Percentiles rank a stretch among this genome's conserved stretches.
These are phyloP conservation scores for Terfezia boudieri DNA, from an alignment of 495 filamentous ascomycete genomes.

Conservation along the genomic window DNA sequence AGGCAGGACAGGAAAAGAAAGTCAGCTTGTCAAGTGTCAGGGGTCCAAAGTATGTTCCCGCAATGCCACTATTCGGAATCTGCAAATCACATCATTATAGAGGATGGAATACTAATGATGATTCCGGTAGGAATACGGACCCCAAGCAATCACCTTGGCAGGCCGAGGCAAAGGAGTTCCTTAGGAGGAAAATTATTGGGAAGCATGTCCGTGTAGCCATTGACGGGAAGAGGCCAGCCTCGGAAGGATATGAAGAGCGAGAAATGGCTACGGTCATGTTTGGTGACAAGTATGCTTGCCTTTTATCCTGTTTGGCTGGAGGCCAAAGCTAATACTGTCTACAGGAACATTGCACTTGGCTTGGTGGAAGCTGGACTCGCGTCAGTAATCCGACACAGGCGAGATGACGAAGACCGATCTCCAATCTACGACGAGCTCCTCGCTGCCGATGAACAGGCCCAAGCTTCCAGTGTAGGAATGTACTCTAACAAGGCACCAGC, in stretches of 20 bases:
- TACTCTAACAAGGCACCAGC: slow-evolving; percentile 72
- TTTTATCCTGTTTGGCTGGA: not conserved
- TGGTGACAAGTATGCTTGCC: slow-evolving; percentile 35
- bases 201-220: slow-evolving; percentile 76
- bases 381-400: slow-evolving; percentile 79
- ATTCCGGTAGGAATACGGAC: slow-evolving; percentile 31
- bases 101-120: not conserved
- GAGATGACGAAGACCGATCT: slow-evolving; percentile 78
- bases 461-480: slow-evolving; percentile 53
- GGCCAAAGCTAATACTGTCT: not conserved
- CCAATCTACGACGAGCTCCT: slow-evolving; percentile 85
- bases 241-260: slow-evolving; percentile 75
- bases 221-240: slow-evolving; percentile 78
- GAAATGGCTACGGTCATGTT: slow-evolving; percentile 75
- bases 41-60: slow-evolving; percentile 43
- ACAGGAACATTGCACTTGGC: slow-evolving; percentile 47
- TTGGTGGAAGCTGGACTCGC: slow-evolving; percentile 82
- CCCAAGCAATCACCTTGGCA: slow-evolving; percentile 65
- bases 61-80: slow-evolving; percentile 10
- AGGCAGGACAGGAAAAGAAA: slow-evolving; percentile 64
- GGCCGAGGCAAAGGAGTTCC: slow-evolving; percentile 85
- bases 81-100: not conserved
- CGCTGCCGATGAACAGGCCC: slow-evolving; percentile 47
- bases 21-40: slow-evolving; percentile 82
- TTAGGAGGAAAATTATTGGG: slow-evolving; percentile 81